These are phyloP conservation scores for Gossypium thurberi DNA, from an alignment of 345 rosid species.

Conservation along the genomic window DNA sequence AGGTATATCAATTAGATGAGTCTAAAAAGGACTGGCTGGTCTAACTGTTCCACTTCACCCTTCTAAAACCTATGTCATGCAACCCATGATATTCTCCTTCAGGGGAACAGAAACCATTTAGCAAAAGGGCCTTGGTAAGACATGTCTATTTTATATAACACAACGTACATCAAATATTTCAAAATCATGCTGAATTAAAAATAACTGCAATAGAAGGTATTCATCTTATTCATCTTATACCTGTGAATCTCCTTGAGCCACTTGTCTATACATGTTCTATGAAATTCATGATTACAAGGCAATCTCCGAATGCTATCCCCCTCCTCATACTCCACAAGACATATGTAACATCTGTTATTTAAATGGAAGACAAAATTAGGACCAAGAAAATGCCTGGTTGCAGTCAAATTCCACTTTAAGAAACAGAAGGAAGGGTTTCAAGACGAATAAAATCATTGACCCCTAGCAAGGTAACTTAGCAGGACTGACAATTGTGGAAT, in stretches of 20 bases:
- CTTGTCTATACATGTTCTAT: conserved; percentile 75
- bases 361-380: background rate
- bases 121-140: background rate
- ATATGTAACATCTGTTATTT: conserved; percentile 75
- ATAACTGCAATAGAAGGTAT: background rate
- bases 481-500: background rate
- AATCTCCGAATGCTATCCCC: conserved; percentile 76
- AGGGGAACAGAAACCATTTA: background rate
- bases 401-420: background rate
- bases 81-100: background rate
- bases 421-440: background rate
- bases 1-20: background rate
- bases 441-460: background rate
- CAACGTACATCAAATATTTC: background rate
- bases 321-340: conserved; percentile 95
- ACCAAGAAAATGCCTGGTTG: background rate
- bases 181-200: background rate
- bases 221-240: conserved; percentile 27
- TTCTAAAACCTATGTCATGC: background rate
- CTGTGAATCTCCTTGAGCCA: conserved; percentile 99
- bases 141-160: background rate
- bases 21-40: background rate
- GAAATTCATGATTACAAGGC: conserved; percentile 92
- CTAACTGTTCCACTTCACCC: background rate
- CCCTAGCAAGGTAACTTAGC: background rate